Evolutionary conservation across 2,329 filamentous ascomycete species (phyloP), one percentile per base, ranked within the genome.

Genomic region (Fusarium udum): DNA sequence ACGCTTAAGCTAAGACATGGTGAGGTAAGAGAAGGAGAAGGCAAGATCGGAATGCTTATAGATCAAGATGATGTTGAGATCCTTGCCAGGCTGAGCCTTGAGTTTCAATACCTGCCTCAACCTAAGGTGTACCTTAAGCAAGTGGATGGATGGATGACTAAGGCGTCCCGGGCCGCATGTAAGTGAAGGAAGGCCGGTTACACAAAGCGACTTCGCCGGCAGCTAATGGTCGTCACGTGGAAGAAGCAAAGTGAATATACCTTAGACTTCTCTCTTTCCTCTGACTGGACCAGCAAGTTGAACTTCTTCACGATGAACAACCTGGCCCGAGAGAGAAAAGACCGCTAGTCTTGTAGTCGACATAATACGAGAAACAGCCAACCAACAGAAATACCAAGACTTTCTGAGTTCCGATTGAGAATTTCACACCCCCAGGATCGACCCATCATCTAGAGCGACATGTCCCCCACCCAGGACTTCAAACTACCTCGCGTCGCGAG

Each of bases 31-130:
- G 24, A 42, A 52, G 57, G 36, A 64, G 22, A 46, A 52, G 57
- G 39, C 61, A 60, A n/a, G 40, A 15, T 20, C 45, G 71, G 71
- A 71, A 73, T 73, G 66, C 24, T 56, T 22, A 45, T 32, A 59
- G 59, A 65, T 59, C 37, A 66, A 32, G 49, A 32, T 52, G 37
- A 69, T 31, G 24, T 58, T 36, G 55, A 16, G 18, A 60, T 40
- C 34, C 40, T 39, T 61, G 49, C 36, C 37, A 45, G 34, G 32
- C 32, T 37, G 56, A 58, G 32, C 42, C 10, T 49, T 24, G 31
- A 58, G 42, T 58, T 51, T n/a, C 40, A 36, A 43, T 16, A 43
- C 42, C 42, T 18, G 26, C 26, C 26, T 28, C 26, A 28, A 26
- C n/a, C n/a, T 22, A 13, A 24, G 10, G 18, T 22, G 22, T 22